phyloP scores from a whole-genome alignment of 129 eudicot species.

The Helichrysum umbraculigerum region DNA sequence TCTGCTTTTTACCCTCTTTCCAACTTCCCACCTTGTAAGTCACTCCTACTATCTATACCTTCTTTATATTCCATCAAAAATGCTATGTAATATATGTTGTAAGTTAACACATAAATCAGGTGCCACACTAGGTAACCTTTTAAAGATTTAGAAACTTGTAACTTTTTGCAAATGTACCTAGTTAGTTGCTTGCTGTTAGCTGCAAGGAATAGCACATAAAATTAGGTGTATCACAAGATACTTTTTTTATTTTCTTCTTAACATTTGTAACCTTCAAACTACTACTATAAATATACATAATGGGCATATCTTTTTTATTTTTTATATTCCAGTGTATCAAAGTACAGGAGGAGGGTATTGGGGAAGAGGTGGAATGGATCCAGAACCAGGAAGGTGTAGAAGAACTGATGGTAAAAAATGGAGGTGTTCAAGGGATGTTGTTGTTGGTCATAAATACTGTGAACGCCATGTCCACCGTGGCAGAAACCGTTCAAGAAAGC shows the following conservation, averaged over 20 bases:
- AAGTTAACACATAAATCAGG: not conserved
- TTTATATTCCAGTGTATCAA: constrained; percentile 39
- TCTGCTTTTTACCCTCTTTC: constrained; percentile 44
- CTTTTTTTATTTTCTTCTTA: no score
- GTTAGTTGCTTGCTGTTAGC: no score
- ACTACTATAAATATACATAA: no score
- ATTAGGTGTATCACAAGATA: no score
- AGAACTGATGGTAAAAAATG: constrained; percentile 96
- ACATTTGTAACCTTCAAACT: no score
- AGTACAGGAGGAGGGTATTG: constrained; percentile 58
- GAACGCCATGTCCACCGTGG: constrained; percentile 97
- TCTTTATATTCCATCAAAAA: not conserved
- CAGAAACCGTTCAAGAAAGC: constrained; percentile 99
- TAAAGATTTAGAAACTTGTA: no score
- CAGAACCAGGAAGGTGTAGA: constrained; percentile 92
- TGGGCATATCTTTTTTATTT: no score
- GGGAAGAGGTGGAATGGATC: constrained; percentile 88
- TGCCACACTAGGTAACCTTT: no score
- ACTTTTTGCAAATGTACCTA: no score
- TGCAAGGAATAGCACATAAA: not conserved
- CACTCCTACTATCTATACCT: not conserved
- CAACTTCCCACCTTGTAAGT: constrained; percentile 69
- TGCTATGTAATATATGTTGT: no score
- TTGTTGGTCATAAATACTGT: constrained; percentile 79
- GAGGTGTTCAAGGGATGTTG: constrained; percentile 85